Evolutionary conservation across 2,329 filamentous ascomycete genomes (phyloP).

Genomic region (Scortechinia acanthostroma): DNA sequence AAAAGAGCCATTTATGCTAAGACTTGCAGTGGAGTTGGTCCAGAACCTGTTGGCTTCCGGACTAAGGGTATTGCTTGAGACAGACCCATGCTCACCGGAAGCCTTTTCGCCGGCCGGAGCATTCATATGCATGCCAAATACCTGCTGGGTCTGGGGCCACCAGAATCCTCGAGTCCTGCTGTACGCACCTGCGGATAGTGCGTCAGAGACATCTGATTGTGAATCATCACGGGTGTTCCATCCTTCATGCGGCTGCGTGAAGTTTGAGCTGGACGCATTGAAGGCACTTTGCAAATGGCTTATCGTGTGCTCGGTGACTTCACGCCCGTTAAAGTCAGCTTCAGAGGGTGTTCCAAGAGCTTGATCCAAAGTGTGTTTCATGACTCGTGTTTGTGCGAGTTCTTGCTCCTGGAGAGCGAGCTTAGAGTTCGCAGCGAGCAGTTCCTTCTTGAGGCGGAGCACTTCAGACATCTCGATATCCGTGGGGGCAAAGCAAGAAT

Average conservation of each 20-base stretch:
- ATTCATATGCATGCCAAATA: constrained; percentile 5
- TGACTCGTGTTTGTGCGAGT: constrained; percentile 48
- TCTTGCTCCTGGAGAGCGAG: constrained; percentile 54
- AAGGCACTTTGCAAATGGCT: constrained; percentile 39
- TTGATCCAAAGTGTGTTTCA: constrained; percentile 54
- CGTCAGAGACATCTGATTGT: constrained; percentile 31
- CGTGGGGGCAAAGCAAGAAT: not conserved
- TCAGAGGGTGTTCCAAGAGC: constrained; percentile 43
- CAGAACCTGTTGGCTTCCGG: constrained; percentile 20
- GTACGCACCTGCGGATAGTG: constrained; percentile 27
- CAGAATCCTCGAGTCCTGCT: constrained; percentile 11
- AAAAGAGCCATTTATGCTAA: constrained; percentile 3
- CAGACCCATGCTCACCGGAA: constrained; percentile 3
- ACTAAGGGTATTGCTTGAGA: not conserved
- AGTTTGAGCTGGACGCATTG: constrained; percentile 35
- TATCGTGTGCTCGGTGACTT: constrained; percentile 40
- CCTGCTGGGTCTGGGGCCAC: constrained; percentile 7
- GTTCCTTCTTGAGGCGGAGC: constrained; percentile 44
- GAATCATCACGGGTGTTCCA: constrained; percentile 33
- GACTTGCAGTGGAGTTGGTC: constrained; percentile 11
- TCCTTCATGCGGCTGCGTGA: constrained; percentile 25
- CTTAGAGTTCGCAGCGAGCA: constrained; percentile 45
- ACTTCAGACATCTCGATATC: constrained; percentile 33
- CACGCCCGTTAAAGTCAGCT: constrained; percentile 33
- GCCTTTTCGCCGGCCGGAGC: not conserved